Conservation (phyloP, 768 basidiomycete genomes). For the Xanthoconium purpureum region DNA sequence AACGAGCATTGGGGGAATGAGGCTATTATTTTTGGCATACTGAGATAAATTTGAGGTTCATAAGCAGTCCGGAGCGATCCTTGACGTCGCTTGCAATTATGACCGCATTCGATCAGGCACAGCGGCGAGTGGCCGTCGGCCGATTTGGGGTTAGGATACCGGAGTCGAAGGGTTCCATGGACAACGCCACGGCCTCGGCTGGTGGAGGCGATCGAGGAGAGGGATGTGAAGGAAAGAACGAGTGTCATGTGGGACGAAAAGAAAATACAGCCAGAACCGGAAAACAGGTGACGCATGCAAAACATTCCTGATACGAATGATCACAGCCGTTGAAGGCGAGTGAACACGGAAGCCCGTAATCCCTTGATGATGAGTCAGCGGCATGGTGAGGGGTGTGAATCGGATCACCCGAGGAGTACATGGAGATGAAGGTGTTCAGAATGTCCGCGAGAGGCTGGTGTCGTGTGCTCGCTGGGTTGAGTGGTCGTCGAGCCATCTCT, state of each 20-base stretch:
- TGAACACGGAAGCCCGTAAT: conserved; percentile 21
- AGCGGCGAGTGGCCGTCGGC: conserved; percentile 1
- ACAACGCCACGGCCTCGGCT: neutral
- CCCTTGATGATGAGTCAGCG: conserved; percentile 12
- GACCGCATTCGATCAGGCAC: conserved; percentile 29
- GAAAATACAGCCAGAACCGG: conserved; percentile 1
- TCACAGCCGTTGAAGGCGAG: conserved; percentile 1
- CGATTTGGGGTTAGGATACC: conserved; percentile 10
- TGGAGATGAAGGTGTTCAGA: conserved; percentile 14
- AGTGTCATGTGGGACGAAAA: conserved; percentile 3
- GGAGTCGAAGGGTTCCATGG: conserved; percentile 12
- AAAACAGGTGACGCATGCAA: neutral
- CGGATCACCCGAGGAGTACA: conserved; percentile 19
- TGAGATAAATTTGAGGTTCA: conserved; percentile 25
- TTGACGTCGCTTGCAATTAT: conserved; percentile 25
- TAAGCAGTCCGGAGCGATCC: conserved; percentile 12
- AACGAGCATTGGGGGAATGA: conserved; percentile 8
- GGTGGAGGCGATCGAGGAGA: neutral
- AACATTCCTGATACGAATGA: conserved; percentile 15
- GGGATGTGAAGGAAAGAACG: neutral
- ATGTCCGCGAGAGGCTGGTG: neutral
- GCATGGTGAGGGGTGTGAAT: neutral
- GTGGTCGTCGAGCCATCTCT: neutral
- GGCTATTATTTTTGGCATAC: conserved; percentile 34
- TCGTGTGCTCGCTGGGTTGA: neutral